A percentile compares a stretch with the other conserved stretches of the same genome.
These are phyloP conservation scores for Cudoniella acicularis DNA, from an alignment of 495 filamentous ascomycete genomes.

Conservation along the genomic window DNA sequence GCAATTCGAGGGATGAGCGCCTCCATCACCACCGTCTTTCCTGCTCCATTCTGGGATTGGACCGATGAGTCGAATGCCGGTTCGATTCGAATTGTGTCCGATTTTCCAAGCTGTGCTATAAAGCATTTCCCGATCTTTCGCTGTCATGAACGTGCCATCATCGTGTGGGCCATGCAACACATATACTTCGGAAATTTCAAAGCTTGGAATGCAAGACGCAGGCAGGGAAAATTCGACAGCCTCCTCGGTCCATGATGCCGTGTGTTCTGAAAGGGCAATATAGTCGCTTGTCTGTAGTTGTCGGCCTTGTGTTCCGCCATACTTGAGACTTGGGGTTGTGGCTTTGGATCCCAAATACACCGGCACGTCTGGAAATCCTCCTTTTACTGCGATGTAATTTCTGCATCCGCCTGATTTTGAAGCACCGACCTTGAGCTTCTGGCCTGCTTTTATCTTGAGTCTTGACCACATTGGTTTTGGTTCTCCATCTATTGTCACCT, in stretches of 20 bases:
- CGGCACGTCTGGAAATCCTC: constrained; percentile 54
- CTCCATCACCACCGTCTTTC: constrained; percentile 55
- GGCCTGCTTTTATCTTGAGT: constrained; percentile 43
- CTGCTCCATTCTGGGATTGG: constrained; percentile 54
- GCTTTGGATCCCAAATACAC: constrained; percentile 57
- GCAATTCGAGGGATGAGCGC: constrained; percentile 53
- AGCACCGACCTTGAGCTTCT: constrained; percentile 53
- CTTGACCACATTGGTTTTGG: constrained; percentile 51
- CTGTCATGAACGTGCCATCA: constrained; percentile 44
- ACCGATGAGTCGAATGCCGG: constrained; percentile 54
- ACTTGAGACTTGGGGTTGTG: constrained; percentile 48
- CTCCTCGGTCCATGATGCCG: constrained; percentile 19
- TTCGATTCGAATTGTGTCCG: constrained; percentile 55
- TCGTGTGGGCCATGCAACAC: constrained; percentile 57
- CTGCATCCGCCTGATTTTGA: constrained; percentile 48
- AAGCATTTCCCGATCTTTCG: constrained; percentile 51
- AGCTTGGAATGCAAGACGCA: constrained; percentile 39
- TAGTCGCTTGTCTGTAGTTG: constrained; percentile 49
- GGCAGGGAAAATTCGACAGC: constrained; percentile 29
- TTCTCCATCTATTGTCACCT: constrained; percentile 42
- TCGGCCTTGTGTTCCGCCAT: constrained; percentile 55
- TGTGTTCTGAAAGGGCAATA: constrained; percentile 35
- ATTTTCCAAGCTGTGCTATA: constrained; percentile 54
- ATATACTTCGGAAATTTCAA: constrained; percentile 43
- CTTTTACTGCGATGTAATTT: constrained; percentile 55